A percentile compares a stretch with the other conserved stretches of the same genome.
Conservation (phyloP, 371 early-diverging fungal species). For the Nematocida sp. region DNA sequence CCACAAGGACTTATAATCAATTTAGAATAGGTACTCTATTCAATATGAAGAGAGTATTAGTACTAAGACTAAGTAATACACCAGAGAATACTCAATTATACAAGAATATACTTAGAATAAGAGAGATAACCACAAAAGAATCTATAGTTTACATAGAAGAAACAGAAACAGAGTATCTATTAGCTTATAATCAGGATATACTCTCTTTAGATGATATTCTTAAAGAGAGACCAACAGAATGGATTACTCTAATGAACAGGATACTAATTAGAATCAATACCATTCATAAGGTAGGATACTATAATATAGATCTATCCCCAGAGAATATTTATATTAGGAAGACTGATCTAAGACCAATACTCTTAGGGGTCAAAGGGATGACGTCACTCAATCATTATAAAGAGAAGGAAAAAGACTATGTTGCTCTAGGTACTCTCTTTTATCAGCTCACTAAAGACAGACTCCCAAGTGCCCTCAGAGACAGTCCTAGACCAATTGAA, state of each 20-base stretch:
- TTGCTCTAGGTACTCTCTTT: background rate
- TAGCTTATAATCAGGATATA: background rate
- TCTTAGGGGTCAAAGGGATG: background rate
- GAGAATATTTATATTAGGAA: constrained; percentile 7
- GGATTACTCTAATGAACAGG: background rate
- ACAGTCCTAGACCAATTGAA: background rate
- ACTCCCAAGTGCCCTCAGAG: background rate
- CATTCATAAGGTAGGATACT: background rate
- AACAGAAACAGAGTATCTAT: background rate
- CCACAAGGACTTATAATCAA: background rate
- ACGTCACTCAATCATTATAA: background rate
- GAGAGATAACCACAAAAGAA: background rate
- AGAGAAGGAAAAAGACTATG: background rate
- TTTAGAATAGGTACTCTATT: background rate
- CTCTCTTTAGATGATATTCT: background rate
- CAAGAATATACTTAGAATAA: background rate
- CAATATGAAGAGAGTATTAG: constrained; percentile 2
- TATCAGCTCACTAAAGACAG: background rate
- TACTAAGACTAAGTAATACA: background rate
- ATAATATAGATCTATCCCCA: background rate
- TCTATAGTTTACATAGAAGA: constrained; percentile 15
- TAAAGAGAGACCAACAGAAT: background rate
- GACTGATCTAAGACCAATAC: background rate
- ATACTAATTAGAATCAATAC: background rate
- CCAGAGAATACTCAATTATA: background rate